Evolutionary conservation across 176 grass and related monocot species (phyloP).

Genomic region (Aegilops umbellulata): DNA sequence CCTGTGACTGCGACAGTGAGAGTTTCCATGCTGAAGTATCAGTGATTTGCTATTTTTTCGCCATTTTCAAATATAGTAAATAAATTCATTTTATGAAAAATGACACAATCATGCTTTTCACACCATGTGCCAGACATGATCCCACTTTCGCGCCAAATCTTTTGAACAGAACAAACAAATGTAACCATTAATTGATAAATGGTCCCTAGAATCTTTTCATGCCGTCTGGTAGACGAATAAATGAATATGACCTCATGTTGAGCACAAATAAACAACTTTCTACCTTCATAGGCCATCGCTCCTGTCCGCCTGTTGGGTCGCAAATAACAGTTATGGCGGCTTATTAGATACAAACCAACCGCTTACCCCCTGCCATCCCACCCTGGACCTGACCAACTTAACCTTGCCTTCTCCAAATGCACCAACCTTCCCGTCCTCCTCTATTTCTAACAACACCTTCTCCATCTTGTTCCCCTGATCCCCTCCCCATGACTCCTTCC

Average conservation of each 20-base stretch:
- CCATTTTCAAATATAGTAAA: neutral
- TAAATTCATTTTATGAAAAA: neutral
- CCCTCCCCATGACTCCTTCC: neutral
- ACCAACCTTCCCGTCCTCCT: neutral
- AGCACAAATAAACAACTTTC: neutral
- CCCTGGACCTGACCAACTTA: neutral
- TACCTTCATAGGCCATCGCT: neutral
- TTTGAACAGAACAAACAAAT: neutral
- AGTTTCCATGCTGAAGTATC: neutral
- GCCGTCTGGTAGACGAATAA: neutral
- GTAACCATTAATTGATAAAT: neutral
- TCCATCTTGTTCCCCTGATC: neutral
- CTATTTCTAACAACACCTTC: neutral
- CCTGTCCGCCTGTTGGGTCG: neutral
- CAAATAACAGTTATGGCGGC: neutral
- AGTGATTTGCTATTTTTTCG: neutral
- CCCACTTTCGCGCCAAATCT: neutral
- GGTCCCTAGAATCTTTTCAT: neutral
- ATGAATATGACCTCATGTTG: neutral
- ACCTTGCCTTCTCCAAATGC: neutral
- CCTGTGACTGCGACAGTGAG: neutral
- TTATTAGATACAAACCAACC: neutral
- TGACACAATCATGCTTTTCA: neutral
- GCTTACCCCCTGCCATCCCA: neutral
- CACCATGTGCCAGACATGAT: neutral